Base-by-base conservation (phyloP, 129 eudicot genomes). In the Solidago caesia region DNA sequence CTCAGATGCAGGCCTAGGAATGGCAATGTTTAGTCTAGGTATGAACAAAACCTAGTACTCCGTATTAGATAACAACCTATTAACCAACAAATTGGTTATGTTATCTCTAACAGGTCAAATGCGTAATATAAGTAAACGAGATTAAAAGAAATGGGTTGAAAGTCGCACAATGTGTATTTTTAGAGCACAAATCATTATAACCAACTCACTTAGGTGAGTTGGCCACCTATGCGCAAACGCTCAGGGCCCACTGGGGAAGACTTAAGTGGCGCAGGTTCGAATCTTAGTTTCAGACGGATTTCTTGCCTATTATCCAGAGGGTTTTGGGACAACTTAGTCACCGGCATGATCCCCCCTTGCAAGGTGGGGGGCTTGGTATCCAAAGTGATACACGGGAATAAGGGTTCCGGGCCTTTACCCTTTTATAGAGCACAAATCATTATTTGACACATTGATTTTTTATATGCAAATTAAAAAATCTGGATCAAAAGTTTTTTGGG, bases 11-110 rank as follows among this genome's bases (percentile, higher is more conserved):
- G 91, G 91, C 64, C 81, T 87, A 49, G 91, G 91, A 25, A 87
- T 87, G 91, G 91, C 91, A 11, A 87, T 87, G 91, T 87, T 87
- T 64, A 84, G 91, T 79, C 70, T 87, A 61, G 91, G 91, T 87
- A 71, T 57, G 72, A 62, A 65, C 11, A 12, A 62, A 26, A 62
- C 49, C 39, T 49, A 68, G 41, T 51, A 5, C 14, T 9, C 56
- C 4, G 2, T 48, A 48, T 48, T 48, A 7, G 3, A 48, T 7
- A 21, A 2, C 53, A 2, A 48, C 13, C 13, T 48, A 48, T 48
- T 48, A 7, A 8, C 13, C 7, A 6, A 12, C 10, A 13, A 26
- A 8, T 26, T 11, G 42, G 43, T 47, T 47, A 47, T 60, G 27
- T 60, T 60, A 26, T 26, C n/a, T 7, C 0, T 25, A 8, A 26